Conservation (phyloP, 2,329 filamentous ascomycete species). For the Botryotinia narcissicola region DNA sequence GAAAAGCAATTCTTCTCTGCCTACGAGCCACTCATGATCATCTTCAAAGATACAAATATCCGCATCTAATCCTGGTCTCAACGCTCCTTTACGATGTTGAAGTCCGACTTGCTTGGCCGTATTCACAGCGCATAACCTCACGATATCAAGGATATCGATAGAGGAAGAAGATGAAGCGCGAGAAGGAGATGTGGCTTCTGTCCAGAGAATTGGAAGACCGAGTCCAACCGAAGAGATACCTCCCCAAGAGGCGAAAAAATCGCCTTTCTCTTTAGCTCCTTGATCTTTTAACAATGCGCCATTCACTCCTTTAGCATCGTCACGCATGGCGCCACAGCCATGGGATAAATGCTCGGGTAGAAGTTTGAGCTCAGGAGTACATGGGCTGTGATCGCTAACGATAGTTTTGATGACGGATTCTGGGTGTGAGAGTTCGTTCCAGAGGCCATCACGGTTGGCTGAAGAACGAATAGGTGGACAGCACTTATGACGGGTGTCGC, state of each 20-base stretch:
- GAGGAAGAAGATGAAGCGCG: constrained; percentile 23
- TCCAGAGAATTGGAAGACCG: constrained; percentile 80
- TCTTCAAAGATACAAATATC: constrained; percentile 94
- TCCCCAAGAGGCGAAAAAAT: constrained; percentile 96
- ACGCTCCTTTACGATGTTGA: constrained; percentile 74
- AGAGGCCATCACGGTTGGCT: constrained; percentile 62
- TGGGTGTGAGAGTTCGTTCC: constrained; percentile 70
- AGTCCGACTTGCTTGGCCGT: constrained; percentile 88
- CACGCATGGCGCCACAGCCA: constrained; percentile 35
- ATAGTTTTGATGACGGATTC: constrained; percentile 87
- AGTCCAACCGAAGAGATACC: constrained; percentile 93
- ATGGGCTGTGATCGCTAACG: constrained; percentile 94
- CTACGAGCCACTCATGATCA: constrained; percentile 70
- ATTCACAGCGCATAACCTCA: constrained; percentile 79
- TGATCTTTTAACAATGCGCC: constrained; percentile 35
- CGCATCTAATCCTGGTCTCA: constrained; percentile 79
- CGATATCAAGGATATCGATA: constrained; percentile 66
- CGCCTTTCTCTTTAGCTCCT: constrained; percentile 54
- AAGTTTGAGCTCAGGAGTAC: constrained; percentile 90
- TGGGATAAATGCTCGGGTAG: constrained; percentile 63
- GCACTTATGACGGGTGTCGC: constrained; percentile 72
- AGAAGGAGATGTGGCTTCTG: constrained; percentile 46
- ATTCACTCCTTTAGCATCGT: constrained; percentile 30
- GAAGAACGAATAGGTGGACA: constrained; percentile 68
- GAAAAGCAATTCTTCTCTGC: constrained; percentile 76